Percentiles rank a stretch among this genome's conserved stretches.
phyloP scores from a whole-genome alignment of 306 rosid genomes.

The Inga leiocalycina region DNA sequence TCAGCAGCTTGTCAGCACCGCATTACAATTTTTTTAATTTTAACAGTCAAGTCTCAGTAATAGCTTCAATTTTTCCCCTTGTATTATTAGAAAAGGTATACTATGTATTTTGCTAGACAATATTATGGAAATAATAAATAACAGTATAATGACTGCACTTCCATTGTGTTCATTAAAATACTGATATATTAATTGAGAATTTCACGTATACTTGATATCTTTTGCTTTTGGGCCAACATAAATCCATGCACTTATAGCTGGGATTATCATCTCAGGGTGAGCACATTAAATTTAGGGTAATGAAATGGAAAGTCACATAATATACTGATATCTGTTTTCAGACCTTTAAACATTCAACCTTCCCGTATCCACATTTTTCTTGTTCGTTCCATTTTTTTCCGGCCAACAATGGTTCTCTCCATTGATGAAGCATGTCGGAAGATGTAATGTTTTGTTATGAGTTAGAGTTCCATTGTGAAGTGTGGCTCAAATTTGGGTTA shows the following conservation, averaged over 20 bases:
- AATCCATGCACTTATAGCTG: background rate
- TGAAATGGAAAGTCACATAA: background rate
- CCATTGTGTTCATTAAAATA: constrained; percentile 10
- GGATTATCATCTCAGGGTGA: constrained; percentile 5
- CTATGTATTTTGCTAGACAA: constrained; percentile 21
- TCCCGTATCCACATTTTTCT: constrained; percentile 4
- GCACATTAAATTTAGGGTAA: constrained; percentile 9
- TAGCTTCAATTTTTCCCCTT: constrained; percentile 1
- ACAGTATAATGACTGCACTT: constrained; percentile 7
- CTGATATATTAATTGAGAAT: background rate
- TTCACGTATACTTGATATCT: background rate
- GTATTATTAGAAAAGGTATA: background rate
- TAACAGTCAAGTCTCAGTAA: constrained; percentile 17
- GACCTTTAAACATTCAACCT: constrained; percentile 4
- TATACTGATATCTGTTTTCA: background rate
- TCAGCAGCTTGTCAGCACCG: constrained; percentile 2
- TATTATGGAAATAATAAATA: background rate
- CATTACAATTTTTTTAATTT: constrained; percentile 8
- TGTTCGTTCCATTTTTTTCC: background rate
- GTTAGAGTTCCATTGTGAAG: constrained; percentile 24
- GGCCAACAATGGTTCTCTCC: background rate
- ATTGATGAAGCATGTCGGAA: constrained; percentile 13
- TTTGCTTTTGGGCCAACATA: background rate
- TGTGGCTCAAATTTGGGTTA: constrained; percentile 33
- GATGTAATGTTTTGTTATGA: background rate